Evolutionary conservation across 495 filamentous ascomycete species (phyloP).

Genomic region (Monascus purpureus): DNA sequence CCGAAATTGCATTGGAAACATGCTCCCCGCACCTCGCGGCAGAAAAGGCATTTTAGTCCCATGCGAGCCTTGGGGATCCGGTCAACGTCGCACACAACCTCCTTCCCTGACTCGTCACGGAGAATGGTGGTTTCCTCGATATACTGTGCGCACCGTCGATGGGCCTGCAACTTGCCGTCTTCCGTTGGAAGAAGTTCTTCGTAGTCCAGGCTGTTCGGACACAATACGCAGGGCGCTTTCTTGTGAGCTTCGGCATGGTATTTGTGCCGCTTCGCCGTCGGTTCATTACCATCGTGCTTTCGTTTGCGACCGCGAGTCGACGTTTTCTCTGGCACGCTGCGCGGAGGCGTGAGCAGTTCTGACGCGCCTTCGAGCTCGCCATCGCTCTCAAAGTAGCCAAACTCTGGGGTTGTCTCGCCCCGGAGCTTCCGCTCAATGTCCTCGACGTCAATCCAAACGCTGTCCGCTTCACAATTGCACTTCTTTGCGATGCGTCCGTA

Average conservation of each 20-base stretch:
- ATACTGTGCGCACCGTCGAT: slow-evolving; percentile 80
- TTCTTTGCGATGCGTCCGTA: slow-evolving; percentile 96
- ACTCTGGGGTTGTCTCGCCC: slow-evolving; percentile 81
- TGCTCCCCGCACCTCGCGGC: slow-evolving; percentile 80
- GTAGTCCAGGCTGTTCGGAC: slow-evolving; percentile 79
- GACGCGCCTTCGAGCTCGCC: slow-evolving; percentile 46
- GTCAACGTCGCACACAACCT: slow-evolving; percentile 62
- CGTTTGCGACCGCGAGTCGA: slow-evolving; percentile 47
- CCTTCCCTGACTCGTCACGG: slow-evolving; percentile 49
- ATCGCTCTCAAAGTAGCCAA: slow-evolving; percentile 55
- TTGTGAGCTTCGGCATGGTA: slow-evolving; percentile 52
- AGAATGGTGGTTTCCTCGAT: slow-evolving; percentile 83
- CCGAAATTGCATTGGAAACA: slow-evolving; percentile 95
- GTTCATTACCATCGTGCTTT: slow-evolving; percentile 43
- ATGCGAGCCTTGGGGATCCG: slow-evolving; percentile 75
- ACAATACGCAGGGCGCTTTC: slow-evolving; percentile 82
- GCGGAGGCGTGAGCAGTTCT: slow-evolving; percentile 67
- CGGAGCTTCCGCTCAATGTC: slow-evolving; percentile 90
- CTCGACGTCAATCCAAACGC: slow-evolving; percentile 93
- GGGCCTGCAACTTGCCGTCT: slow-evolving; percentile 66
- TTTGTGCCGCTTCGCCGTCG: slow-evolving; percentile 60
- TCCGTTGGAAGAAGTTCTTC: slow-evolving; percentile 79
- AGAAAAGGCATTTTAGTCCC: slow-evolving; percentile 88
- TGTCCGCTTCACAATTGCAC: slow-evolving; percentile 89
- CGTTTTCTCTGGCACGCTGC: slow-evolving; percentile 51